Base-by-base conservation (phyloP, 345 rosid species). In the Durio zibethinus region DNA sequence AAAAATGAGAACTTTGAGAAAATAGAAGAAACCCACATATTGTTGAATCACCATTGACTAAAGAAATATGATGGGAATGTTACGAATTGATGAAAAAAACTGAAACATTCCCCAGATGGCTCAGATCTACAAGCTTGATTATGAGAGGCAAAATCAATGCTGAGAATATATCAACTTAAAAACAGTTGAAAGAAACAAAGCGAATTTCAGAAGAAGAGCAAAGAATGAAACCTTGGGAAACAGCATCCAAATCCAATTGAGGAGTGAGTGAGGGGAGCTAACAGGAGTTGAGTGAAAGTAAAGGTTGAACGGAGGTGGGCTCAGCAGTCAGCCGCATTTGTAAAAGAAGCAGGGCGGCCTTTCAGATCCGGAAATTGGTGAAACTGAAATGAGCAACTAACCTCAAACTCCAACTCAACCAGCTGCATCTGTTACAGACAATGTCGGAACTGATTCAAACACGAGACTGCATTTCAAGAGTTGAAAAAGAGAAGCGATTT, bases 111-210 rank as follows among this genome's bases (percentile, higher is more conserved):
- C 20, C 2, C 27, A 57, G 31, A 31, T 45, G 4, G 35, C 76
- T 18, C 78, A 69, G 84, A 82, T 82, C 84, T 78, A 72, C 38
- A 61, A 50, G 77, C 42, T 43, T 21, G 78, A 14, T 57, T 5
- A 70, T 15, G 23, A 15, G 35, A n/a, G 57, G 36, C 10, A 36
- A 36, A 73, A 72, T 12, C 6, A 31, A 53, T 14, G 5, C 25
- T 54, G 33, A 36, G 43, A 16, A 15, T 20, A 33, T 31, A 10
- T 31, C 2, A 31, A 20, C 16, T 10, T 8, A 21, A 36, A 56
- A 29, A 14, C 36, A 64, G 42, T 21, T 31, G 42, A 33, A 66
- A n/a, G 7, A 35, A 31, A 27, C 4, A 18, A 73, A 10, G 23
- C 23, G 48, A 14, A 31, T 50, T 33, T 4, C n/a, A 72, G 62